Conservation (phyloP, 2,329 filamentous ascomycete genomes). For the Fusarium chuoi region DNA sequence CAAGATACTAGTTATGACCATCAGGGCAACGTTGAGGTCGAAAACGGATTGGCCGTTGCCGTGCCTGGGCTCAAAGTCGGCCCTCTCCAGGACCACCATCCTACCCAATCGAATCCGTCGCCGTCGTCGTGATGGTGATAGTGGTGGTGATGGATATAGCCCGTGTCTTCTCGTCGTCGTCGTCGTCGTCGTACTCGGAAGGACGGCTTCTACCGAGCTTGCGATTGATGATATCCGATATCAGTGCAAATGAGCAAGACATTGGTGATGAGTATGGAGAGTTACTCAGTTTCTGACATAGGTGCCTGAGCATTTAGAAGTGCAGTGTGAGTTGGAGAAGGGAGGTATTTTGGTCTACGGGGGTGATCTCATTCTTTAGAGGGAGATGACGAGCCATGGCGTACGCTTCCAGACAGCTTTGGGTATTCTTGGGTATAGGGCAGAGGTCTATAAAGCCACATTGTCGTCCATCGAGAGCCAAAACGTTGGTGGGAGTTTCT, state of each 20-base stretch:
- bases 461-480: background rate
- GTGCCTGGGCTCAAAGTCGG: background rate
- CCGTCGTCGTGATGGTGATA: slow-evolving; percentile 28
- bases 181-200: slow-evolving; percentile 8
- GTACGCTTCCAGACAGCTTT: background rate
- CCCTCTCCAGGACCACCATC: slow-evolving; percentile 14
- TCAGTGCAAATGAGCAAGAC: slow-evolving; percentile 31
- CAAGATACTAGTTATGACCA: slow-evolving; percentile 33
- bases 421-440: background rate
- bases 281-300: slow-evolving; percentile 5
- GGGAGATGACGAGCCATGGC: slow-evolving; percentile 5
- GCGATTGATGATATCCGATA: slow-evolving; percentile 34
- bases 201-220: slow-evolving; percentile 30
- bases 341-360: background rate
- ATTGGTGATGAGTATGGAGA: slow-evolving; percentile 3
- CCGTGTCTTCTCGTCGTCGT: slow-evolving; percentile 19
- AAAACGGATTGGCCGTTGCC: slow-evolving; percentile 22
- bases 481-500: slow-evolving; percentile 2
- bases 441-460: background rate
- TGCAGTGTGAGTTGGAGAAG: background rate
- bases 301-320: background rate
- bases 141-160: slow-evolving; percentile 34
- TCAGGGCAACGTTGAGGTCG: slow-evolving; percentile 34
- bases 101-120: slow-evolving; percentile 10
- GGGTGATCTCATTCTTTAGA: slow-evolving; percentile 5